Evolutionary conservation across 2,329 filamentous ascomycete genomes (phyloP).

Genomic region (Microdochium nivale): DNA sequence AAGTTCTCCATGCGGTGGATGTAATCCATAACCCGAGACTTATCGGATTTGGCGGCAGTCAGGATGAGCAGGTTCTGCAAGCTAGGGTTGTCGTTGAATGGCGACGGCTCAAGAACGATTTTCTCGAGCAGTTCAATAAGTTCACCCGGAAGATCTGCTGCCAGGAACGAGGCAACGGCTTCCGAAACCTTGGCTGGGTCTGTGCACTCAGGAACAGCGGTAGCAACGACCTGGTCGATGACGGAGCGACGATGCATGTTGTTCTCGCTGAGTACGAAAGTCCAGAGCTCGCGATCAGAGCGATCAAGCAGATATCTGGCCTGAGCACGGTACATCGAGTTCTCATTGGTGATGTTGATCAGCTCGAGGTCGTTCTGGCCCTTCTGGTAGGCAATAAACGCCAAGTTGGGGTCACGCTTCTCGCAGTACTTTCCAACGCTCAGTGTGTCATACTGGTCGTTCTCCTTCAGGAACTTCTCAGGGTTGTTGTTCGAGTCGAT

Average conservation of each 20-base stretch:
- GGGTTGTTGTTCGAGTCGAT: slow-evolving; percentile 98
- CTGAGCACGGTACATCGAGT: slow-evolving; percentile 99
- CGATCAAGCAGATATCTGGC: slow-evolving; percentile 90
- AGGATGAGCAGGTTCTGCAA: slow-evolving; percentile 94
- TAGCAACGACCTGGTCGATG: slow-evolving; percentile 92
- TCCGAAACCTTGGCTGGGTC: slow-evolving; percentile 93
- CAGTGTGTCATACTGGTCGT: slow-evolving; percentile 90
- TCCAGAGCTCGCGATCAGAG: slow-evolving; percentile 84
- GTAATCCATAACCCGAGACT: slow-evolving; percentile 90
- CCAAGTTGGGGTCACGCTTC: slow-evolving; percentile 93
- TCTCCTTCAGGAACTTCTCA: slow-evolving; percentile 94
- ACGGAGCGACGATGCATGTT: slow-evolving; percentile 91
- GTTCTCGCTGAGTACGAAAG: slow-evolving; percentile 89
- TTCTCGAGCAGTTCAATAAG: slow-evolving; percentile 97
- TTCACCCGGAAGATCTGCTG: slow-evolving; percentile 83
- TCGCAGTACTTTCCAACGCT: slow-evolving; percentile 96
- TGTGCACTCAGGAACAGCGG: slow-evolving; percentile 83
- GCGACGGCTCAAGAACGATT: slow-evolving; percentile 98
- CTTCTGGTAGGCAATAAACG: slow-evolving; percentile 91
- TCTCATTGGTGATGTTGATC: slow-evolving; percentile 97
- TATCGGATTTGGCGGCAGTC: slow-evolving; percentile 94
- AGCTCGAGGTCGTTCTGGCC: slow-evolving; percentile 96
- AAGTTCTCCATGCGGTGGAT: slow-evolving; percentile 87
- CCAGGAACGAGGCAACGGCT: slow-evolving; percentile 87
- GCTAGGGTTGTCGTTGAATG: slow-evolving; percentile 95